Evolutionary conservation across 2,329 filamentous ascomycete species (phyloP), one percentile per base, ranked within the genome.

Genomic region (Cercospora citrullina): DNA sequence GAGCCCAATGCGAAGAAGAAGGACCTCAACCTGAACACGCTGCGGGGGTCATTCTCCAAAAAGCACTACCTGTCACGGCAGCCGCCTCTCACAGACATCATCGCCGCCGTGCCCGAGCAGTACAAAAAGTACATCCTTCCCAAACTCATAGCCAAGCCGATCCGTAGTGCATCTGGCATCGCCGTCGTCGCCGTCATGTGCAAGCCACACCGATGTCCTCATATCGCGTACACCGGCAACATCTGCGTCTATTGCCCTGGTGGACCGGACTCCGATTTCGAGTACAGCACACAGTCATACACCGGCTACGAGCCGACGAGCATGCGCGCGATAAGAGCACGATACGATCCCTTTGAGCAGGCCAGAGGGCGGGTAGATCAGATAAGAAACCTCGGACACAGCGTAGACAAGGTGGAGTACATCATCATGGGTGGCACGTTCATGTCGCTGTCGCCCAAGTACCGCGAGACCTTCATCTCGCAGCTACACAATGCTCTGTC

Each of bases 381-480:
- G 82, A 93, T 99, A 77, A 96, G 96, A 80, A 91, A 92, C 1
- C 86, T 99, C 0, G 95, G 95, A 0, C 95, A 99, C 80, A 97
- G 93, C 57, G 95, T 99, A 59, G 95, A 99, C 82, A 99, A 99
- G 80, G 95, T 99, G 26, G 95, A 99, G 83, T 99, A 98, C 80
- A 99, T 99, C 77, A 97, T 99, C 78, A 99, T 99, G 95, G 95
- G 95, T 68, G 95, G 95, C 72, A 99, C 95, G 0, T 99, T 99
- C 81, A 99, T 99, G 96, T 98, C 94, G 2, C 82, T 99, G 28
- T 87, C 94, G 8, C 89, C 93, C 75, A 89, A 90, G 26, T 99
- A 99, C 80, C 86, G 95, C 30, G 92, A 99, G 69, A 89, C 92
- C 66, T 99, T 99, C 76, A 97, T 99, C 68, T 91, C 93, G 0